Evolutionary conservation across 176 grass and related monocot species (phyloP).

Genomic region (Lolium multiflorum): DNA sequence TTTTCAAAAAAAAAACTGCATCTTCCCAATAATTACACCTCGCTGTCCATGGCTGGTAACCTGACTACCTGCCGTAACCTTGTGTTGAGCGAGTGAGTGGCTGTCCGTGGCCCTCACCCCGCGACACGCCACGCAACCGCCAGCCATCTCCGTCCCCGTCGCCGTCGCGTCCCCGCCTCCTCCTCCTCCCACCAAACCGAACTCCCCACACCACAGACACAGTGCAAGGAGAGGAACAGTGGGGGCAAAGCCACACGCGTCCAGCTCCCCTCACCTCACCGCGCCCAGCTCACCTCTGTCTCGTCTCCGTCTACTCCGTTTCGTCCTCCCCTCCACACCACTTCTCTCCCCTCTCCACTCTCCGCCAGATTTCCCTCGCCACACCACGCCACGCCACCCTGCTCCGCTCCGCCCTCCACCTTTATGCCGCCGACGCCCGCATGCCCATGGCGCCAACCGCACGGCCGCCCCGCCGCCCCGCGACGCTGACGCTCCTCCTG

Average conservation of each 20-base stretch:
- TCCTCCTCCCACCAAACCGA: slow-evolving; percentile 4
- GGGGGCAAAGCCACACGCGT: slow-evolving; percentile 34
- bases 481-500: slow-evolving; percentile 52
- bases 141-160: not conserved
- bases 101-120: not conserved
- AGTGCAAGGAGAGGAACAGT: not conserved
- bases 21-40: not conserved
- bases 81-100: not conserved
- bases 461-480: slow-evolving; percentile 34
- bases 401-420: not conserved
- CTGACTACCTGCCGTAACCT: slow-evolving; percentile 13
- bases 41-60: not conserved
- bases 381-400: not conserved
- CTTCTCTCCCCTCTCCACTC: not conserved
- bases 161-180: slow-evolving; percentile 11
- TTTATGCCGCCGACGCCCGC: slow-evolving; percentile 48
- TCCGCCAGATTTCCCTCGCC: slow-evolving; percentile 43
- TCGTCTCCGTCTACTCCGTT: not conserved
- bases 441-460: slow-evolving; percentile 56
- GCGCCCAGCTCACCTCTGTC: not conserved
- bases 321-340: slow-evolving; percentile 13
- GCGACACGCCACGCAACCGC: slow-evolving; percentile 16
- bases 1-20: too few relatives aligned
- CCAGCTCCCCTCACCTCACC: not conserved
- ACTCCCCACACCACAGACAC: not conserved